Evolutionary conservation across 768 basidiomycete genomes (phyloP), one percentile per base, ranked within the genome.

Genomic region (Epithele typhae): DNA sequence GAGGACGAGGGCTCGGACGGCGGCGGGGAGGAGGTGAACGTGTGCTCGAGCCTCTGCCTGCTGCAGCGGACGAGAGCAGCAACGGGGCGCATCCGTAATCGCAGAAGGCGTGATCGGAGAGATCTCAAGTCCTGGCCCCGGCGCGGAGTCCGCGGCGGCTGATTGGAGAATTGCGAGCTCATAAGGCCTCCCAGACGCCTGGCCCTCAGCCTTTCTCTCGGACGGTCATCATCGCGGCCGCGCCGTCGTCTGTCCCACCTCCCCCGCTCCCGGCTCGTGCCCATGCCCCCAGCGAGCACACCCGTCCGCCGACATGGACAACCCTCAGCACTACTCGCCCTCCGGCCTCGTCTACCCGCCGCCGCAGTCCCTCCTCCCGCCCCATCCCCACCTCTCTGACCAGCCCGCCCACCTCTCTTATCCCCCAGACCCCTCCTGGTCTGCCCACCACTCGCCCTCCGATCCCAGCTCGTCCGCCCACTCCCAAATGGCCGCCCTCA

Each of bases 321-420:
- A 51, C 49, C 25, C 46, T 35, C 45, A 51, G 40, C 53, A 58
- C 40, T 52, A 55, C 40, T 40, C 34, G n/a, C 24, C 32, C 33
- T 23, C 49, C 22, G 53, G 50, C 53, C 56, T 58, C 56, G 56
- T 54, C 50, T 52, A 52, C 50, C 53, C 54, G 35, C 48, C 43
- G 35, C 49, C 38, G 33, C 44, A 51, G 33, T 36, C 44, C 53
- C 57, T 50, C 53, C 43, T 50, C 22, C 47, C 55, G 46, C 36
- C 49, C 22, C 21, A 49, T 45, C 55, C 49, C 50, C 52, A 48
- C 45, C 52, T 51, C 51, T 53, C 45, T 46, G 38, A 41, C 51
- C n/a, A n/a, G n/a, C 48, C 25, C 51, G 24, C 37, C 41, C 35
- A 39, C 40, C 53, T 23, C 49, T 45, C 35, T 36, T 9, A 36